These are phyloP conservation scores for Gymnopilus junonius DNA, from an alignment of 768 basidiomycete genomes.

Conservation along the genomic window DNA sequence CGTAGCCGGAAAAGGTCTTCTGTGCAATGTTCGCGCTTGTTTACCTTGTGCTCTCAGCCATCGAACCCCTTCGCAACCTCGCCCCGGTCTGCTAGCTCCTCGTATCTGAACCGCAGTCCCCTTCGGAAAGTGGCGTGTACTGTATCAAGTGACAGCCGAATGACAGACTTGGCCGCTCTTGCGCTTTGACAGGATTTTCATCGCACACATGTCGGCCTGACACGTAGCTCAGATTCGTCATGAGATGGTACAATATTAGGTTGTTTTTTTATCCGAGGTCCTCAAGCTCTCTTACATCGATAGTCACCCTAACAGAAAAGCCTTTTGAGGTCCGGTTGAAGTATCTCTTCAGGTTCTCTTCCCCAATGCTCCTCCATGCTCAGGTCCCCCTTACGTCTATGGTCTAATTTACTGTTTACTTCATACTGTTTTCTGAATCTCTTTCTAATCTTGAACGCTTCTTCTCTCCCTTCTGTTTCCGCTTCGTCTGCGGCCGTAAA, in stretches of 20 bases:
- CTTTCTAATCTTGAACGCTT: background rate
- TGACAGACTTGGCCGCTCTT: slow-evolving; percentile 24
- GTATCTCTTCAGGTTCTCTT: slow-evolving; percentile 15
- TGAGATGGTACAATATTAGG: slow-evolving; percentile 18
- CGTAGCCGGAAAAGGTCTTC: slow-evolving; percentile 18
- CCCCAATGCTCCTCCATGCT: slow-evolving; percentile 13
- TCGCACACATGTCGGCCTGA: slow-evolving; percentile 38
- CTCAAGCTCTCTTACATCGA: slow-evolving; percentile 12
- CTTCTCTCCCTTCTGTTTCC: slow-evolving; percentile 1
- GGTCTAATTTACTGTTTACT: slow-evolving; percentile 9
- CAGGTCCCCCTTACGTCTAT: background rate
- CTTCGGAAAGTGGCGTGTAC: slow-evolving; percentile 27
- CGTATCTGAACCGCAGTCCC: slow-evolving; percentile 16
- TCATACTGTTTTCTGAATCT: background rate
- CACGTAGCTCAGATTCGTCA: slow-evolving; percentile 30
- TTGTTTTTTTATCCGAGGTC: slow-evolving; percentile 9
- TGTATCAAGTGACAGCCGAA: slow-evolving; percentile 37
- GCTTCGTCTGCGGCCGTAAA: slow-evolving; percentile 4
- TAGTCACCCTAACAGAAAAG: slow-evolving; percentile 12
- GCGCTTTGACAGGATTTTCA: slow-evolving; percentile 30
- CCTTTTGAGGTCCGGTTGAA: slow-evolving; percentile 20
- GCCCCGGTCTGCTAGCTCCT: slow-evolving; percentile 9
- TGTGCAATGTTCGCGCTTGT: slow-evolving; percentile 13
- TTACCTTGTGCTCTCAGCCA: slow-evolving; percentile 21
- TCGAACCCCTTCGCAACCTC: slow-evolving; percentile 2